A percentile compares a stretch with the other conserved stretches of the same genome.
Evolutionary conservation across 176 grass and related monocot species (phyloP).

Genomic region (Triticum urartu): DNA sequence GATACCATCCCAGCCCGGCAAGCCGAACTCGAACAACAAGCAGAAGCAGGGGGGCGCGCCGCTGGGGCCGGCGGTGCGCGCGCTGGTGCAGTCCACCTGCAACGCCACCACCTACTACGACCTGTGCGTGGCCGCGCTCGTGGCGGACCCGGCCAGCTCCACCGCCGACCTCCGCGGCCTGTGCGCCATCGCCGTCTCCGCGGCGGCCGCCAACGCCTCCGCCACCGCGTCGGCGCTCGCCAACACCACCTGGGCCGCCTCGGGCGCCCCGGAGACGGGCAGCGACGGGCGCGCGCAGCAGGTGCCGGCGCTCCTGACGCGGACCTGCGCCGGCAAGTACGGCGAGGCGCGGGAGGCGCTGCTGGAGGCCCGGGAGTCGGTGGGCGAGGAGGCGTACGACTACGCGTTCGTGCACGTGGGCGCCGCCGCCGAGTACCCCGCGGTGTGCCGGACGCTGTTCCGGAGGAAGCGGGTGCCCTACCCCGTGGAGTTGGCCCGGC

Average conservation of each 20-base stretch:
- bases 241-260: constrained; percentile 17
- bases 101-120: constrained; percentile 81
- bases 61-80: not conserved
- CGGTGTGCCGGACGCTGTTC: constrained; percentile 59
- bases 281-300: not conserved
- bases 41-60: not conserved
- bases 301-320: not conserved
- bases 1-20: not conserved
- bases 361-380: constrained; percentile 33
- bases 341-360: constrained; percentile 52
- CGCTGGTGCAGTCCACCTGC: constrained; percentile 67
- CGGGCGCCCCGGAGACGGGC: not conserved
- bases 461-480: constrained; percentile 30
- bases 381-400: constrained; percentile 56
- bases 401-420: constrained; percentile 70
- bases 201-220: constrained; percentile 56
- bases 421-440: constrained; percentile 80
- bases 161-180: constrained; percentile 59
- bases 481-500: constrained; percentile 45
- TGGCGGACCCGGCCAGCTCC: constrained; percentile 46
- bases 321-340: constrained; percentile 61
- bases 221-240: constrained; percentile 34
- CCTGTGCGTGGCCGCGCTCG: constrained; percentile 58
- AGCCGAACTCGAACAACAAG: not conserved
- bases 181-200: constrained; percentile 52